A percentile compares a stretch with the other conserved stretches of the same genome.
phyloP scores from a whole-genome alignment of 176 grass and related monocot species.

The Hordeum marinum region DNA sequence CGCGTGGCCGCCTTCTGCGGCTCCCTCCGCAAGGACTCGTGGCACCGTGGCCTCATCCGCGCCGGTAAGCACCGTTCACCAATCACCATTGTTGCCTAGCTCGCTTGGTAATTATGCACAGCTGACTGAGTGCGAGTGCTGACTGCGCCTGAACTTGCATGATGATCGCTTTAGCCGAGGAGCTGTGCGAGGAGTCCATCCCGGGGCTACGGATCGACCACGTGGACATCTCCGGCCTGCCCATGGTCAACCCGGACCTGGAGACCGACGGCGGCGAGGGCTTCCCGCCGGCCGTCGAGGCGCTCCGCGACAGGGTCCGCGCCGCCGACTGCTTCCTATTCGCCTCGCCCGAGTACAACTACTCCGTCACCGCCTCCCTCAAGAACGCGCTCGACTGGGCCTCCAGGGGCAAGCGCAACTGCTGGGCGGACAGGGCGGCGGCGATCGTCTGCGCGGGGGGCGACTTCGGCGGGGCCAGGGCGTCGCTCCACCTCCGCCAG shows the following conservation, averaged over 20 bases:
- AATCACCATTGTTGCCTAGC: too few species aligned
- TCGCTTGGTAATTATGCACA: too few species aligned
- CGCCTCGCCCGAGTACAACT: conserved; percentile 76
- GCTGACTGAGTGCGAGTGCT: too few species aligned
- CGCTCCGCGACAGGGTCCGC: conserved; percentile 56
- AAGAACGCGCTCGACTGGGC: conserved; percentile 76
- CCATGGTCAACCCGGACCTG: conserved; percentile 71
- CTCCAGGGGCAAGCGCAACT: conserved; percentile 42
- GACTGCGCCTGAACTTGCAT: not conserved
- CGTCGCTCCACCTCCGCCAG: conserved; percentile 50
- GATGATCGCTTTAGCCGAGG: conserved; percentile 30
- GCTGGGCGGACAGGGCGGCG: conserved; percentile 44
- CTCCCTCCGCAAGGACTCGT: conserved; percentile 78
- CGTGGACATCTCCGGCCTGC: conserved; percentile 58
- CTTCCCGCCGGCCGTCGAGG: conserved; percentile 58
- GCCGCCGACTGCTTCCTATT: conserved; percentile 67
- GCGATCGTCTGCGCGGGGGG: conserved; percentile 42
- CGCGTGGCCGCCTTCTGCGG: conserved; percentile 68
- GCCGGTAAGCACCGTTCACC: conserved; percentile 29
- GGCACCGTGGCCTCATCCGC: conserved; percentile 79
- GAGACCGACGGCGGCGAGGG: conserved; percentile 38
- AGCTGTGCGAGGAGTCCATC: conserved; percentile 61
- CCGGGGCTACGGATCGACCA: conserved; percentile 44
- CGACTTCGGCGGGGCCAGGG: conserved; percentile 27
- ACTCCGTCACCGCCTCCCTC: conserved; percentile 47